Percentiles rank a stretch among this genome's conserved stretches.
Conservation (phyloP, 2,329 filamentous ascomycete genomes). For the Diaporthe aspalathi region DNA sequence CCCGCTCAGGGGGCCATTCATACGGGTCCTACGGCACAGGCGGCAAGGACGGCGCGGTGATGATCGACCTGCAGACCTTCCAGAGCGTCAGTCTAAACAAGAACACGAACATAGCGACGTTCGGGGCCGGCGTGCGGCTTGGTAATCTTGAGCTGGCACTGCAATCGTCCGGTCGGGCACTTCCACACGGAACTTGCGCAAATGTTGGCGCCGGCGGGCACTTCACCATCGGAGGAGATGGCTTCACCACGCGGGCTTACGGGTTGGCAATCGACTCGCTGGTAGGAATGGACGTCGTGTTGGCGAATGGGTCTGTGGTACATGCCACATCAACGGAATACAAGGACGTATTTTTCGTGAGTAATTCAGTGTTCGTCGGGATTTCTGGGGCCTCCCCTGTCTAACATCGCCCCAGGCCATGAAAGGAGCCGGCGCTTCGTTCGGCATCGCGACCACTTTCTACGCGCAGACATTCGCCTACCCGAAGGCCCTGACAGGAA, state of each 20-base stretch:
- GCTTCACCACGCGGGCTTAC: slow-evolving; percentile 58
- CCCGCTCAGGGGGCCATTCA: slow-evolving; percentile 64
- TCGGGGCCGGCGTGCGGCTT: slow-evolving; percentile 55
- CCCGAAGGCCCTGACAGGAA: slow-evolving; percentile 48
- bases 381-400: not conserved
- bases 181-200: slow-evolving; percentile 59
- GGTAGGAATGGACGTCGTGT: slow-evolving; percentile 59
- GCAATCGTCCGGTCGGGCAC: slow-evolving; percentile 49
- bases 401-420: slow-evolving; percentile 47
- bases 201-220: slow-evolving; percentile 59
- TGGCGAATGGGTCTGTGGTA: slow-evolving; percentile 47
- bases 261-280: slow-evolving; percentile 64
- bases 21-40: slow-evolving; percentile 63
- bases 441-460: slow-evolving; percentile 53
- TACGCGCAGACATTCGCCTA: slow-evolving; percentile 47
- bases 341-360: slow-evolving; percentile 46
- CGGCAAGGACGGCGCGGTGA: slow-evolving; percentile 54
- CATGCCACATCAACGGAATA: slow-evolving; percentile 40
- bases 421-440: slow-evolving; percentile 54
- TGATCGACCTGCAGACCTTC: slow-evolving; percentile 55
- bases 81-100: slow-evolving; percentile 49
- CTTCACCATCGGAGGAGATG: slow-evolving; percentile 59
- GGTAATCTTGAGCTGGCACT: slow-evolving; percentile 55
- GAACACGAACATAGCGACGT: slow-evolving; percentile 47
- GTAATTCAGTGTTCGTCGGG: slow-evolving; percentile 20